Percentiles rank a stretch among this genome's conserved stretches.
These are phyloP conservation scores for Penicillium sp. DNA, from an alignment of 2,329 filamentous ascomycete genomes.

Conservation along the genomic window DNA sequence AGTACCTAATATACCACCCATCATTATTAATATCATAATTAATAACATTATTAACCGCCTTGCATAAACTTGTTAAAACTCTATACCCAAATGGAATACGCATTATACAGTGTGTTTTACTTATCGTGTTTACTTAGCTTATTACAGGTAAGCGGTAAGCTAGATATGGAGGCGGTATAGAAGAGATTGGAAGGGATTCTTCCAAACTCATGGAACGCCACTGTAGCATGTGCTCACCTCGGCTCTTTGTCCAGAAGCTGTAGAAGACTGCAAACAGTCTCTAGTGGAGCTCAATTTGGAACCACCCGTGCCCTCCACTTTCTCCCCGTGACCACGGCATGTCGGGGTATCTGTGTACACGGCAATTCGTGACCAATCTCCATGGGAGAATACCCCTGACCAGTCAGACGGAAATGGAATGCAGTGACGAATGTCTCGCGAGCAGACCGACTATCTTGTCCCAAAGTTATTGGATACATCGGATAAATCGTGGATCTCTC, in stretches of 20 bases:
- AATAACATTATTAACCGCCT: no score
- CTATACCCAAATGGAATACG: no score
- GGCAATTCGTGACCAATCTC: neutral
- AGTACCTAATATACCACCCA: no score
- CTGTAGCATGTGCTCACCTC: constrained; percentile 1
- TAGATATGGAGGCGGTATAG: no score
- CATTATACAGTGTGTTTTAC: no score
- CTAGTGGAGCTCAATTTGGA: neutral
- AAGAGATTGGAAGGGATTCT: no score
- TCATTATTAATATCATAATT: no score
- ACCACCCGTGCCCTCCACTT: constrained; percentile 3
- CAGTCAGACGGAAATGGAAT: neutral
- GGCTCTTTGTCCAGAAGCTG: neutral
- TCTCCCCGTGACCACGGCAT: neutral
- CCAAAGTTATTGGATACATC: neutral
- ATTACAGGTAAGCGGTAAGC: no score
- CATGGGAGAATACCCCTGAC: neutral
- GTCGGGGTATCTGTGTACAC: neutral
- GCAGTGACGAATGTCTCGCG: neutral
- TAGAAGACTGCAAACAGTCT: neutral
- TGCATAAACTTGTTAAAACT: no score
- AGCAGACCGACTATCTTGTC: neutral
- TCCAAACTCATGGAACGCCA: no score
- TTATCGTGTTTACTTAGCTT: no score
- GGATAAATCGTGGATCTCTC: neutral